Evolutionary conservation across 441 rosid species (phyloP), one percentile per base, ranked within the genome.

Genomic region (Croton setiger): DNA sequence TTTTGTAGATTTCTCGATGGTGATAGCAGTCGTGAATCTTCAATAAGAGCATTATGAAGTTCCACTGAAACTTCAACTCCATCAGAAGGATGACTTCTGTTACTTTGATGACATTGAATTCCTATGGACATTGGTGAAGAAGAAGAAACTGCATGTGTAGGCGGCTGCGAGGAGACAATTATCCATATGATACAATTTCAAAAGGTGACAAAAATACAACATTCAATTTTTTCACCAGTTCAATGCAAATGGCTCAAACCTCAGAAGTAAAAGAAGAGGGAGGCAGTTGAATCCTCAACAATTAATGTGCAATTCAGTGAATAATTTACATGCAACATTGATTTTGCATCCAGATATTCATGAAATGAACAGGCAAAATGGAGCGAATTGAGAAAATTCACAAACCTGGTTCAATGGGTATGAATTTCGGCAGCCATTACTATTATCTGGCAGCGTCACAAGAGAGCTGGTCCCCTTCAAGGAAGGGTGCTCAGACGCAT

Each of bases 361-460:
- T 36, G 31, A 21, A 52, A 39, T n/a, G 48, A 45, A 20, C 2
- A 23, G 27, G 36, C n/a, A 5, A 2, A 73, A 62, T 61, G 18
- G 13, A 56, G 57, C 61, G 56, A 51, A 13, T 58, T 44, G 8
- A 49, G 45, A 55, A 63, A 68, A 57, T 62, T 33, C 31, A 13
- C 59, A 66, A 49, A 78, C 81, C 74, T 70, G 77, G 66, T 49
- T 41, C 35, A 20, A 35, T n/a, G 52, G 36, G 43, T 51, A 14
- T 37, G 75, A 44, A 63, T 37, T 20, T 64, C 43, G 35, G 45
- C 64, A 60, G 33, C 52, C 11, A 6, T 58, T 3, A 53, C 60
- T 45, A 51, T 20, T 18, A 44, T 70, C 70, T 49, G 68, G 63
- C 47, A 47, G 59, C 36, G 53, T 56, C 68, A 64, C 31, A 61